phyloP scores from a whole-genome alignment of 2,329 filamentous ascomycete species.

The Pseudonectria foliicola region DNA sequence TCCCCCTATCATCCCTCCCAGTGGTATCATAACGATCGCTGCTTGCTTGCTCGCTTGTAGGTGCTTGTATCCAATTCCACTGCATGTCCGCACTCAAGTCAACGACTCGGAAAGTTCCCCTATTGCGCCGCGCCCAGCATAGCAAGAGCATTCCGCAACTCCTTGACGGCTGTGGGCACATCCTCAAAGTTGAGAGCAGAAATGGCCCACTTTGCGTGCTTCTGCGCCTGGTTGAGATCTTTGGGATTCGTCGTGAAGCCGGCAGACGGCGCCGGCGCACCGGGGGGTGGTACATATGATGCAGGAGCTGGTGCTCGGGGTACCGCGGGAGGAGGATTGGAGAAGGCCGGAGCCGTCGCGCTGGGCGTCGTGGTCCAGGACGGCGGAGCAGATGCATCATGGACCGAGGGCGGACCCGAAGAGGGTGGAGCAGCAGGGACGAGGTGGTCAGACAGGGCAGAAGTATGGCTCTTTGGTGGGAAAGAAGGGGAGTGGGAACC shows the following conservation, averaged over 20 bases:
- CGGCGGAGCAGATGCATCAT: conserved; percentile 13
- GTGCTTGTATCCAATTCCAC: not conserved
- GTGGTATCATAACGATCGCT: not conserved
- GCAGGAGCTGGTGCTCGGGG: conserved; percentile 10
- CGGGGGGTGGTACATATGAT: conserved; percentile 6
- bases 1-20: not conserved
- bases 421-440: conserved; percentile 11
- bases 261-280: conserved; percentile 5
- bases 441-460: no score
- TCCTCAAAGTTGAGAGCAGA: conserved; percentile 97
- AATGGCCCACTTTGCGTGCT: conserved; percentile 95
- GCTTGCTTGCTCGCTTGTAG: not conserved
- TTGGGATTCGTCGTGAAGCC: conserved; percentile 20
- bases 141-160: conserved; percentile 68
- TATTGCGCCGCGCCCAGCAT: conserved; percentile 57
- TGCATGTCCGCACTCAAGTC: not conserved
- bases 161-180: conserved; percentile 78
- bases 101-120: conserved; percentile 1
- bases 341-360: conserved; percentile 11
- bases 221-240: conserved; percentile 78
- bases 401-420: conserved; percentile 7
- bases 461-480: conserved; percentile 16
- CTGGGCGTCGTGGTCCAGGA: conserved; percentile 18
- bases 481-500: conserved; percentile 11
- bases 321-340: conserved; percentile 15